Evolutionary conservation across 2,329 filamentous ascomycete genomes (phyloP).

Genomic region (Penicillium thymicola): DNA sequence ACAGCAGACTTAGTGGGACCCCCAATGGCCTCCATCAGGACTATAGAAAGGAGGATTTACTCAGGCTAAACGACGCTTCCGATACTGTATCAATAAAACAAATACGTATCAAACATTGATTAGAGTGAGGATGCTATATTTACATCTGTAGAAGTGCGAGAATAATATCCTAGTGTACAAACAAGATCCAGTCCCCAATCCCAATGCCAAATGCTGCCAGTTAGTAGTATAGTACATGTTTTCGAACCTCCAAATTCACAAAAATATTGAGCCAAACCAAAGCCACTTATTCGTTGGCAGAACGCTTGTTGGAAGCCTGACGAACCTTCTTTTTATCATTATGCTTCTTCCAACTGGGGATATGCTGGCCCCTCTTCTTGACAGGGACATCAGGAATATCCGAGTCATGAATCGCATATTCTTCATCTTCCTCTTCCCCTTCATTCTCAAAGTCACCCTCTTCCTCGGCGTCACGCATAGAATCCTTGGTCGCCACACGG

Average conservation of each 20-base stretch:
- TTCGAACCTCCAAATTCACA: slow-evolving; percentile 2
- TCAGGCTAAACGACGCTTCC: neutral
- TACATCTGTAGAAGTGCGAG: slow-evolving; percentile 17
- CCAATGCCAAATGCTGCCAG: slow-evolving; percentile 13
- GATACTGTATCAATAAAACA: neutral
- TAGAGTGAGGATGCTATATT: slow-evolving; percentile 29
- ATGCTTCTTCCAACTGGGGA: slow-evolving; percentile 45
- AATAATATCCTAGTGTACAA: slow-evolving; percentile 21
- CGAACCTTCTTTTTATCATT: slow-evolving; percentile 43
- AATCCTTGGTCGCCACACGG: slow-evolving; percentile 28
- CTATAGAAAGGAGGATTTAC: neutral
- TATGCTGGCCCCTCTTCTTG: slow-evolving; percentile 34
- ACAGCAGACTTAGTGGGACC: neutral
- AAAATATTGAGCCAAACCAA: neutral
- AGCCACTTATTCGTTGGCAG: slow-evolving; percentile 11
- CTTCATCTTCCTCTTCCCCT: slow-evolving; percentile 26
- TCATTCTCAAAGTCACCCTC: slow-evolving; percentile 25
- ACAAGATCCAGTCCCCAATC: slow-evolving; percentile 12
- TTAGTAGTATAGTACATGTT: slow-evolving; percentile 14
- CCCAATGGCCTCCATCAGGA: neutral
- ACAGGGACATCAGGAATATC: slow-evolving; percentile 17
- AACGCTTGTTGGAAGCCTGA: slow-evolving; percentile 41
- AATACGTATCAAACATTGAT: neutral
- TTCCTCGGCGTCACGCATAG: slow-evolving; percentile 19
- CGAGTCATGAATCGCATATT: slow-evolving; percentile 21